These are phyloP conservation scores for Pinus tabuliformis DNA, from an alignment of 75 land plant genomes.

Conservation along the genomic window DNA sequence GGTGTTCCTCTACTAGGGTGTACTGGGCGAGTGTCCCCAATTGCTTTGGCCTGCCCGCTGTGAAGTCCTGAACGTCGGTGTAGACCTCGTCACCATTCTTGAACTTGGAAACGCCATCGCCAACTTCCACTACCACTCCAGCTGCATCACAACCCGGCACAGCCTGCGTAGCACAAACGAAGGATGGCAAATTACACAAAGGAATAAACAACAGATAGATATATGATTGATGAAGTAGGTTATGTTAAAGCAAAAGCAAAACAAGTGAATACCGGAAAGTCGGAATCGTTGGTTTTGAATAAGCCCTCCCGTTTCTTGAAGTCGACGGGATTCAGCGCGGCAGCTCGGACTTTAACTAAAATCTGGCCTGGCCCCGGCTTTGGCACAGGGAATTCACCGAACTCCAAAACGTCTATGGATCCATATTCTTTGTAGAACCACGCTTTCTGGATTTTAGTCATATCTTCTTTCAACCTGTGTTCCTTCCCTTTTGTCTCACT, in stretches of 20 bases:
- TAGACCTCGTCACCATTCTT: conserved; percentile 50
- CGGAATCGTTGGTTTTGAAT: background rate
- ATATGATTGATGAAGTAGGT: background rate
- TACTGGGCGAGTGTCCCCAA: no score
- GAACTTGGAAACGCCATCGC: conserved; percentile 31
- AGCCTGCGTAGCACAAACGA: conserved; percentile 10
- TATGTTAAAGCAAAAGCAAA: no score
- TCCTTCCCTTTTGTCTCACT: no score
- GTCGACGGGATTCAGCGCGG: conserved; percentile 19
- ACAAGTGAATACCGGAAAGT: background rate
- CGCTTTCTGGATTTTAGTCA: no score
- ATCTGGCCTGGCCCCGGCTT: no score
- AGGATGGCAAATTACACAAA: background rate
- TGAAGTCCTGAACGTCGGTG: conserved; percentile 34
- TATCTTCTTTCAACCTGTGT: no score
- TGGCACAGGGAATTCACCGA: no score
- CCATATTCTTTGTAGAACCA: no score
- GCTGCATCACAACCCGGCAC: conserved; percentile 53
- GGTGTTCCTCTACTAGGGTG: no score
- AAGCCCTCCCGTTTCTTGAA: conserved; percentile 13
- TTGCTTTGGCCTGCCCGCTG: background rate
- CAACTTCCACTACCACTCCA: conserved; percentile 12
- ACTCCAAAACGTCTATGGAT: no score
- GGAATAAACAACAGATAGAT: background rate
- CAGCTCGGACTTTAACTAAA: no score